Percentiles rank a stretch among this genome's conserved stretches.
phyloP scores from a whole-genome alignment of 2,329 filamentous ascomycete species.

The Botrytis galanthina region DNA sequence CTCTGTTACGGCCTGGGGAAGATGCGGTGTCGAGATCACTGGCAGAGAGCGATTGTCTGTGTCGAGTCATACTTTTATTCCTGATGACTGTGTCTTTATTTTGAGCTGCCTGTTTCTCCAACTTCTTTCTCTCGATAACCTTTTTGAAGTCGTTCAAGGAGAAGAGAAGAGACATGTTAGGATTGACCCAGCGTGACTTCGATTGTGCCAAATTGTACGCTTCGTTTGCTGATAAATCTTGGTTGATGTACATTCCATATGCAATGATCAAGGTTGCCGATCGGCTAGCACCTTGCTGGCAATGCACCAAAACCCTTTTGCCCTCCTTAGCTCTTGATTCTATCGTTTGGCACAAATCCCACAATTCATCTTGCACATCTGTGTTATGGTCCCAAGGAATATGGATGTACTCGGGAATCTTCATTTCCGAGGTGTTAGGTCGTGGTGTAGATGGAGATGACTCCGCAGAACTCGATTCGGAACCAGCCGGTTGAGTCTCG shows the following conservation, averaged over 20 bases:
- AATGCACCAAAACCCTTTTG: constrained; percentile 79
- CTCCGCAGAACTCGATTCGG: constrained; percentile 29
- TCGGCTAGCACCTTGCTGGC: constrained; percentile 81
- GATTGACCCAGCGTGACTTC: constrained; percentile 83
- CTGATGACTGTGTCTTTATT: constrained; percentile 22
- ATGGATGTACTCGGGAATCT: constrained; percentile 77
- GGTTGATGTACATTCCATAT: constrained; percentile 78
- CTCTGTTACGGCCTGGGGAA: constrained; percentile 48
- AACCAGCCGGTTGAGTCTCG: constrained; percentile 48
- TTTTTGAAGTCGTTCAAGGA: constrained; percentile 80
- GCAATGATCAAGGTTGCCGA: constrained; percentile 85
- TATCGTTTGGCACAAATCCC: constrained; percentile 72
- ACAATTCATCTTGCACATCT: constrained; percentile 75
- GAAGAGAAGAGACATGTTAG: constrained; percentile 91
- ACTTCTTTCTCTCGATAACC: constrained; percentile 53
- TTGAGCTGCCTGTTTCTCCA: constrained; percentile 38
- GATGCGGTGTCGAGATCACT: constrained; percentile 49
- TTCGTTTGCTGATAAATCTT: constrained; percentile 74
- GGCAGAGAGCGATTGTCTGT: constrained; percentile 58
- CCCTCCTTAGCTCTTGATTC: constrained; percentile 68
- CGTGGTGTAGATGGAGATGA: constrained; percentile 56
- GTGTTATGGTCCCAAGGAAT: constrained; percentile 88
- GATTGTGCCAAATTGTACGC: constrained; percentile 78
- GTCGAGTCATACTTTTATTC: constrained; percentile 57
- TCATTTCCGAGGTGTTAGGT: constrained; percentile 44